phyloP scores from a whole-genome alignment of 176 grass and related monocot genomes.

The Oryza meyeriana region DNA sequence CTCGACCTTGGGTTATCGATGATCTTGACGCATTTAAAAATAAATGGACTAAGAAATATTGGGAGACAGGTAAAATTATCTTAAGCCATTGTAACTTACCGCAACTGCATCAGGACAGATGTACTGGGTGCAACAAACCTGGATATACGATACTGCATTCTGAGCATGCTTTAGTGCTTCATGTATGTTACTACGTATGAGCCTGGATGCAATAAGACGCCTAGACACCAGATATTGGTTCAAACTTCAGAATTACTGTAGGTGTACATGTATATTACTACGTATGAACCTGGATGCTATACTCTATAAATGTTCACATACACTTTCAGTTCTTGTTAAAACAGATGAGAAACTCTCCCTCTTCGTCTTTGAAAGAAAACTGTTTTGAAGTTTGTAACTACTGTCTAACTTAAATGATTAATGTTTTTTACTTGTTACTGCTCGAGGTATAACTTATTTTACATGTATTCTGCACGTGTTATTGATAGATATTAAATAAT shows the following conservation, averaged over 20 bases:
- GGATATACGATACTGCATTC: background rate
- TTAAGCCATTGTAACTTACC: background rate
- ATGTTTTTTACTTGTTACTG: background rate
- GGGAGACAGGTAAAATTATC: conserved; percentile 69
- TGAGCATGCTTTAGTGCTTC: background rate
- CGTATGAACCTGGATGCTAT: no score
- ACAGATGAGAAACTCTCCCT: background rate
- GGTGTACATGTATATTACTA: background rate
- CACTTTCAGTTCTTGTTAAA: background rate
- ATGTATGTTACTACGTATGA: background rate
- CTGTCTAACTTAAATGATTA: conserved; percentile 6
- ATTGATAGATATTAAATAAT: background rate
- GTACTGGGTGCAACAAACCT: background rate
- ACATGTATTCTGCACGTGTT: conserved; percentile 3
- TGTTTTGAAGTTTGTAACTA: background rate
- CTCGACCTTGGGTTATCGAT: conserved; percentile 95
- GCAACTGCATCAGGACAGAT: background rate
- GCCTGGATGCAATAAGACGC: background rate
- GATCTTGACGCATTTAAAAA: conserved; percentile 74
- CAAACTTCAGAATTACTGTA: background rate
- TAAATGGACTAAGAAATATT: conserved; percentile 81
- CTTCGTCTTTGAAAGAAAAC: background rate
- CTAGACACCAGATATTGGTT: background rate
- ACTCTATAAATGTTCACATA: background rate
- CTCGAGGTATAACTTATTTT: background rate